Base-by-base conservation (phyloP, 352 stramenopile genomes). In the Elongisporangium senticosum region DNA sequence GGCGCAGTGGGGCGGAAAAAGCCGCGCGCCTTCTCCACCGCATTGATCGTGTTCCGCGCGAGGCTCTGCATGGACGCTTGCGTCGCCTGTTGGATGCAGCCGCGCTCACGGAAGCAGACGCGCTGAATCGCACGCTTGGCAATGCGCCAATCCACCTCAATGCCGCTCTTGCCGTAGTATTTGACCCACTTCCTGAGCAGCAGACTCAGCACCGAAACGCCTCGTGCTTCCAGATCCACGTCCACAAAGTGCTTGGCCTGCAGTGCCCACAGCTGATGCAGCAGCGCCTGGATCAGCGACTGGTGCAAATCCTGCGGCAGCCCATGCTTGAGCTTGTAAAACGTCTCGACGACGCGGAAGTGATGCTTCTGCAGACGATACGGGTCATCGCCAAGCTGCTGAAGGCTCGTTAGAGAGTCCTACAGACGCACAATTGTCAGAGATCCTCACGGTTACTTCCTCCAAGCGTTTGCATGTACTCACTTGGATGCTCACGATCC, bases 251-350 rank as follows among this genome's bases (percentile, higher is more conserved):
- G 53, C 8, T 58, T 50, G 14, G 67, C 78, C 28, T 83, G 56
- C 2, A 61, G 51, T 22, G 75, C 67, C 72, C 78, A 87, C 26
- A 86, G 43, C 51, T 84, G 64, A n/a, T 59, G 59, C 28, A 83
- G 64, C 20, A 91, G 61, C 49, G 61, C 62, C 6, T 75, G 56
- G 49, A 88, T 81, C 15, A 91, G 62, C 48, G 77, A 43, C 13
- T 55, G 20, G 22, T 86, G 77, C 43, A 89, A 43, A 20, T 56
- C 2, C 33, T 61, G 53, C 2, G 77, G 72, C 52, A 91, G 60
- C 54, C 65, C 65, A 56, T 90, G 75, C 58, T 91, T 91, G 55
- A 89, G 67, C 49, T 79, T 75, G 67, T 79, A 83, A 19, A 84
- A 66, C 49, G 70, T 90, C 39, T 83, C 69, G 2, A 91, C 23